These are phyloP conservation scores for Colletotrichum euphorbiae DNA, from an alignment of 2,329 filamentous ascomycete genomes.

Conservation along the genomic window DNA sequence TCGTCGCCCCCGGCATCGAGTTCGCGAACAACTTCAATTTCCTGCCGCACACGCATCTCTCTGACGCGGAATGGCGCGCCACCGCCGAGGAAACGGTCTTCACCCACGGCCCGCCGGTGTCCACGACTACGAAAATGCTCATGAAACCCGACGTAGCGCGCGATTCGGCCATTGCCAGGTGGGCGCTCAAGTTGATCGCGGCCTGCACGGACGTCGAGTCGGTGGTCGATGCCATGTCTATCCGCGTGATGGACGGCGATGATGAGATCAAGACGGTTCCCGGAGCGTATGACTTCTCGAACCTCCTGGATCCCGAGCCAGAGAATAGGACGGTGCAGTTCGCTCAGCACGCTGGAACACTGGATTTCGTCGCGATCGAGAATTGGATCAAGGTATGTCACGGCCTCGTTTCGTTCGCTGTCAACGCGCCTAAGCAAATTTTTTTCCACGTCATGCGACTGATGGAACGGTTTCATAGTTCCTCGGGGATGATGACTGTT, in stretches of 20 bases:
- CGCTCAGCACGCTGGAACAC: slow-evolving; percentile 26
- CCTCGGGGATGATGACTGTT: not conserved
- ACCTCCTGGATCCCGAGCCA: not conserved
- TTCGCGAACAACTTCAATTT: slow-evolving; percentile 8
- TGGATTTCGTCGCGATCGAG: slow-evolving; percentile 6
- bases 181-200: not conserved
- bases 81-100: not conserved
- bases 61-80: slow-evolving; percentile 7
- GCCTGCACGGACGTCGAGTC: not conserved
- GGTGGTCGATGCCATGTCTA: not conserved
- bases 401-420: slow-evolving; percentile 13
- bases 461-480: not conserved
- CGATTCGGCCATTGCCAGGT: not conserved
- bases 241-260: not conserved
- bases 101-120: not conserved
- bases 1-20: slow-evolving; percentile 16
- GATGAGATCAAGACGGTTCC: not conserved
- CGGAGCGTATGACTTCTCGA: slow-evolving; percentile 24
- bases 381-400: slow-evolving; percentile 31
- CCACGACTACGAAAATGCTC: not conserved
- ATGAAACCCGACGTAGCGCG: not conserved
- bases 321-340: not conserved
- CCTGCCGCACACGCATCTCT: not conserved
- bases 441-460: not conserved
- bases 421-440: not conserved